Evolutionary conservation across 352 stramenopile genomes (phyloP).

Genomic region (Globisporangium nodosum): DNA sequence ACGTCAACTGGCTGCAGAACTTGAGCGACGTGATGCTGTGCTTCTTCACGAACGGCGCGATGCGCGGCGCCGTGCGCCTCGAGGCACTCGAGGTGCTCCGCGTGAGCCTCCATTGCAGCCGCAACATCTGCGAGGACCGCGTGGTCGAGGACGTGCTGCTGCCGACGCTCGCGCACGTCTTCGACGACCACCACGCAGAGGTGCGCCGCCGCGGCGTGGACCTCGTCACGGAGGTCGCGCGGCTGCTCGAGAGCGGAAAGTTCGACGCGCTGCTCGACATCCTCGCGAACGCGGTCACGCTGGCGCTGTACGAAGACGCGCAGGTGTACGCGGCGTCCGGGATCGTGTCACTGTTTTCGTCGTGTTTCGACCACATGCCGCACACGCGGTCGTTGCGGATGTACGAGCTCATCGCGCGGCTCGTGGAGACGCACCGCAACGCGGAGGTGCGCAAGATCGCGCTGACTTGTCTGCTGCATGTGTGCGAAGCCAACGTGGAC

Average conservation of each 20-base stretch:
- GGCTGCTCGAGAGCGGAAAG: conserved; percentile 72
- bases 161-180: conserved; percentile 57
- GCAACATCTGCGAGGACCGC: conserved; percentile 78
- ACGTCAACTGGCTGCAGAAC: conserved; percentile 58
- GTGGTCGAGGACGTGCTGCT: conserved; percentile 84
- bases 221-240: conserved; percentile 62
- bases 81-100: conserved; percentile 67
- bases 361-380: conserved; percentile 76
- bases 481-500: conserved; percentile 63
- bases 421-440: conserved; percentile 63
- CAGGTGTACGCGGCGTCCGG: conserved; percentile 53
- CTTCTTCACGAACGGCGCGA: conserved; percentile 54
- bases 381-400: conserved; percentile 59
- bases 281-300: conserved; percentile 55
- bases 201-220: conserved; percentile 56
- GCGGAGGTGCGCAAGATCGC: conserved; percentile 49
- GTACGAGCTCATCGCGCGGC: conserved; percentile 72
- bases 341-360: conserved; percentile 71
- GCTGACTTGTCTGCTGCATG: conserved; percentile 59
- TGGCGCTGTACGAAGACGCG: conserved; percentile 62
- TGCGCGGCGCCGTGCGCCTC: conserved; percentile 47
- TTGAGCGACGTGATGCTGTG: conserved; percentile 44
- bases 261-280: conserved; percentile 81
- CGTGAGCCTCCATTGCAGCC: conserved; percentile 67
- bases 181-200: conserved; percentile 55